These are phyloP conservation scores for Blastocystis sp. DNA, from an alignment of 352 stramenopile genomes.

Conservation along the genomic window DNA sequence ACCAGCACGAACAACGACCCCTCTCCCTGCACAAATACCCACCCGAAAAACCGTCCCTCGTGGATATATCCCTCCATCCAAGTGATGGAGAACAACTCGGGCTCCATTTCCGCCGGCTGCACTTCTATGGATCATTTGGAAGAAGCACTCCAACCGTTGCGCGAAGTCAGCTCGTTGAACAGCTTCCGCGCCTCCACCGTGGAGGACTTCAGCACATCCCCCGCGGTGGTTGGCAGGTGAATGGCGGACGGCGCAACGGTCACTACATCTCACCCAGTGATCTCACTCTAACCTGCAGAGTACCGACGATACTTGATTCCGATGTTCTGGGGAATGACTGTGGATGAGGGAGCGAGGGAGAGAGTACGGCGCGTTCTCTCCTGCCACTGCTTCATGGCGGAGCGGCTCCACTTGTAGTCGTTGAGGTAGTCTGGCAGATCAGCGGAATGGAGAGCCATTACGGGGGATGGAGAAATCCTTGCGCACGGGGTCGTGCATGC, in stretches of 20 bases:
- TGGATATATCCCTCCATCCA: not conserved
- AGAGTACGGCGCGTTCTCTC: not conserved
- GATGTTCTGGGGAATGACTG: not conserved
- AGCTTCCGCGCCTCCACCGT: not conserved
- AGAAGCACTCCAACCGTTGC: not conserved
- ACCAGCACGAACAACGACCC: conserved; percentile 35
- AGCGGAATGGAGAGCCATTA: not conserved
- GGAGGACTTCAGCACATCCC: not conserved
- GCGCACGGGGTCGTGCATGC: not conserved
- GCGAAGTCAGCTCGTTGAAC: not conserved
- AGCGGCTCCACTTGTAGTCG: not conserved
- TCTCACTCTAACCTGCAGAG: not conserved
- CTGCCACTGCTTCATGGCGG: not conserved
- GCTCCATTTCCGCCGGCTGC: too few relatives aligned
- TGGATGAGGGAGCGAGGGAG: not conserved
- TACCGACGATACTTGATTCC: conserved; percentile 46
- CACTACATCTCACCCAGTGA: not conserved
- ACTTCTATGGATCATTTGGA: not conserved
- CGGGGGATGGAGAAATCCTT: not conserved
- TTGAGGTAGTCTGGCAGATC: not conserved
- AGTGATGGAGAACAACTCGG: not conserved
- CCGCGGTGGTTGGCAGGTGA: not conserved
- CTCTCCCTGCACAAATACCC: conserved; percentile 3
- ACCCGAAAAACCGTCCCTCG: not conserved
- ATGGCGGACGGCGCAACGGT: not conserved